phyloP scores from a whole-genome alignment of 1,284 basidiomycete genomes.

The Grifola frondosa region DNA sequence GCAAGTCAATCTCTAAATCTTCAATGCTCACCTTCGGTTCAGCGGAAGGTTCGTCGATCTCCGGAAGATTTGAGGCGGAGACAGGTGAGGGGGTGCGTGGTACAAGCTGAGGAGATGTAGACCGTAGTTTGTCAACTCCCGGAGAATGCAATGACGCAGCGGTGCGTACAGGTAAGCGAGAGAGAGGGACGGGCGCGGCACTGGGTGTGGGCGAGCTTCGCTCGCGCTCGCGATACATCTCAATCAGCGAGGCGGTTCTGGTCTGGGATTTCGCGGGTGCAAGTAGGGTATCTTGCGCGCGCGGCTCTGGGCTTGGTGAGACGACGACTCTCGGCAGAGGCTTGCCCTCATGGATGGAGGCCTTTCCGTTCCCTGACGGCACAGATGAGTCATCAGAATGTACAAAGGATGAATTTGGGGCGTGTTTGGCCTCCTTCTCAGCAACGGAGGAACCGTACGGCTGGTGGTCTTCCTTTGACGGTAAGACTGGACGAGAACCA shows the following conservation, averaged over 20 bases:
- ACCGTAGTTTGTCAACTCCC: conserved; percentile 8
- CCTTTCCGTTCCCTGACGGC: background rate
- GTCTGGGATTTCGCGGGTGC: conserved; percentile 33
- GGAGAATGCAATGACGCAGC: conserved; percentile 19
- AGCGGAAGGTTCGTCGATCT: conserved; percentile 23
- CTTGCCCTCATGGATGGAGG: conserved; percentile 5
- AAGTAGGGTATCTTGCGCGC: conserved; percentile 6
- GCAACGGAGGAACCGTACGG: conserved; percentile 13
- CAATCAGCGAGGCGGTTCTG: conserved; percentile 73
- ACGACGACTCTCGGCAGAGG: conserved; percentile 2
- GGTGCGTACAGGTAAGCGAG: conserved; percentile 37
- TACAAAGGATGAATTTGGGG: conserved; percentile 5
- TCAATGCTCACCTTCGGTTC: conserved; percentile 25
- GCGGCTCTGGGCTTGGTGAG: too few species aligned
- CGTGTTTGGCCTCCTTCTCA: conserved; percentile 19
- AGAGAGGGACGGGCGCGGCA: conserved; percentile 28
- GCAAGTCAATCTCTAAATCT: conserved; percentile 35
- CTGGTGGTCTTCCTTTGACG: conserved; percentile 3
- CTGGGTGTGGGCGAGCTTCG: conserved; percentile 19
- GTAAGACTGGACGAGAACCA: conserved; percentile 6
- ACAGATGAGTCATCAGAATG: background rate
- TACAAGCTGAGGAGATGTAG: conserved; percentile 9
- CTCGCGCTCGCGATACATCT: conserved; percentile 79
- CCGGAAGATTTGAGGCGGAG: conserved; percentile 19
- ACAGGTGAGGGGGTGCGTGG: conserved; percentile 17